Evolutionary conservation across 345 rosid genomes (phyloP), one percentile per base, ranked within the genome.

Genomic region (Citrus mangshanensis): DNA sequence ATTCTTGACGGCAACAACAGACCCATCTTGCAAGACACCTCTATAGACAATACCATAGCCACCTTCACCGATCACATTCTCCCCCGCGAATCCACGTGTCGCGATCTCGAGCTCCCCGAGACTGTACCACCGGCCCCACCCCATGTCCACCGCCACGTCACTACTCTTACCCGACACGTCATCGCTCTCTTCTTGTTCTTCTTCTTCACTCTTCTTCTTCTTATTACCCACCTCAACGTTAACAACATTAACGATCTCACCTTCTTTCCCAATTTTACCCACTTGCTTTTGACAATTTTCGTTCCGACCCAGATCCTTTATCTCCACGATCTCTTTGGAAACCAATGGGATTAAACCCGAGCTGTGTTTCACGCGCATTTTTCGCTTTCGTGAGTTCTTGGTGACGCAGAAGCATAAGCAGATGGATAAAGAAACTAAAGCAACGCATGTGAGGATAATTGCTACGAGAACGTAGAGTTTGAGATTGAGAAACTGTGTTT

Each of bases 111-210:
- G 94, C 92, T 96, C 98, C 85, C 72, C 87, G 82, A 96, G 82
- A 80, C 88, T 67, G 70, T 92, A 94, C 99, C 97, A 93, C 76
- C 91, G 73, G 7, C 99, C 99, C 99, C 99, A 96, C 8, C 99
- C 98, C 21, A 92, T 87, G 72, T 91, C 89, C 77, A 82, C 89
- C 85, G 83, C 85, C 83, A 83, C 88, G 73, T 88, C 94, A 81
- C 92, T 82, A 38, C 87, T 80, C 4, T 83, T 82, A 76, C 86
- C 76, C 35, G 88, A 86, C 83, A 77, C 76, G 28, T 46, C 82
- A 49, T 84, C 88, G 22, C 88, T 84, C 63, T 60, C 85, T 69
- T 84, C 90, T 55, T 80, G 84, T 70, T 76, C 40, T 76, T 30
- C 76, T 67, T 75, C 67, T 64, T 81, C 58, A 54, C 58, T 54